These are phyloP conservation scores for Mortierella sp. DNA, from an alignment of 371 early-diverging fungal genomes.

Conservation along the genomic window DNA sequence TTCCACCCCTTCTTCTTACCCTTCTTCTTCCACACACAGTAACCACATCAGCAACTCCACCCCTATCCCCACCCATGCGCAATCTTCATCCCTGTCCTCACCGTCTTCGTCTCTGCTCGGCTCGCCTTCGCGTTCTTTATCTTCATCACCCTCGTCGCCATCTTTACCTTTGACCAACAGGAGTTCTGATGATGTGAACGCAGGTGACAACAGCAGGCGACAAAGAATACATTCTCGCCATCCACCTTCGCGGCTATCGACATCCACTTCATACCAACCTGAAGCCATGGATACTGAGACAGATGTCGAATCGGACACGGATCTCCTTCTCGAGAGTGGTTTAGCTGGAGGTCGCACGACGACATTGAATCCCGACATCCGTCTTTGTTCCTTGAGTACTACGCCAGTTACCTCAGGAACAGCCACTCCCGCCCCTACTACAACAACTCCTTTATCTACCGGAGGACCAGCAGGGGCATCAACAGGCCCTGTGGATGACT, in stretches of 20 bases:
- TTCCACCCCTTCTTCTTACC: neutral
- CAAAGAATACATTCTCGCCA: slow-evolving; percentile 12
- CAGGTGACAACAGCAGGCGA: neutral
- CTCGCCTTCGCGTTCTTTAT: neutral
- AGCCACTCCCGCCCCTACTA: neutral
- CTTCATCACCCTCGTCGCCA: neutral
- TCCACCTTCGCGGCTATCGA: slow-evolving; percentile 29
- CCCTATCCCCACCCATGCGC: neutral
- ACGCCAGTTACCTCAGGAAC: neutral
- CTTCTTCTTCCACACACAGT: neutral
- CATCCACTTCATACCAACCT: slow-evolving; percentile 10
- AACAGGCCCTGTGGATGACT: neutral
- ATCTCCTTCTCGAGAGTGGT: slow-evolving; percentile 1
- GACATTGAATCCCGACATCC: neutral
- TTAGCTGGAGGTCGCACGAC: neutral
- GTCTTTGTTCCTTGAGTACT: neutral
- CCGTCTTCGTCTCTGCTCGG: neutral
- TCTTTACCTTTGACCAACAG: neutral
- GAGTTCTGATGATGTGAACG: neutral
- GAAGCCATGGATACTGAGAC: slow-evolving; percentile 15
- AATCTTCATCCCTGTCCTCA: neutral
- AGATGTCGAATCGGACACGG: slow-evolving; percentile 9
- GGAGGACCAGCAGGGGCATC: neutral
- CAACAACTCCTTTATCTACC: neutral
- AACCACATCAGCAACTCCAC: neutral